Conservation (phyloP, 805 yeast species). For the Suhomyces tanzawaensis region DNA sequence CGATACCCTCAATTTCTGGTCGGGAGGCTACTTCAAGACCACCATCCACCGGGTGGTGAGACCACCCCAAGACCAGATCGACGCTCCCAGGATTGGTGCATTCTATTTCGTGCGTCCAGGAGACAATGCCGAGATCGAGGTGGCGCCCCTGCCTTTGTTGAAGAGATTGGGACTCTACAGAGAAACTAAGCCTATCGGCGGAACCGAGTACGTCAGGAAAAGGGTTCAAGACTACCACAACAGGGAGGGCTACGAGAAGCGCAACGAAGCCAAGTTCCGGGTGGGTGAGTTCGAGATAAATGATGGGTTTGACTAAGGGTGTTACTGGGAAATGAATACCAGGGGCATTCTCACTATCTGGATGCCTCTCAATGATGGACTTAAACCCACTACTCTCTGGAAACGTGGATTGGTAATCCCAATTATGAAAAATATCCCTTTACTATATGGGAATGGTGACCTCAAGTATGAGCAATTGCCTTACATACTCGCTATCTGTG, state of each 20-base stretch:
- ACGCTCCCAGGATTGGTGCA: conserved; percentile 31
- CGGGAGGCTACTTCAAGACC: conserved; percentile 35
- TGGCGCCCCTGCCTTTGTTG: conserved; percentile 32
- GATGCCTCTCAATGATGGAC: too few species aligned
- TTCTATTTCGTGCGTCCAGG: conserved; percentile 37
- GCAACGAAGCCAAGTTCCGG: conserved; percentile 23
- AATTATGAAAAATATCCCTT: too few species aligned
- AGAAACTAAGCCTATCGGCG: conserved; percentile 21
- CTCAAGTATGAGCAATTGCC: too few species aligned
- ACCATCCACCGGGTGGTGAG: conserved; percentile 35
- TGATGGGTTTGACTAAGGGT: conserved; percentile 29
- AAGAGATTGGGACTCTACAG: conserved; percentile 28
- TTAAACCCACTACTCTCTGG: too few species aligned
- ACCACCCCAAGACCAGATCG: conserved; percentile 33
- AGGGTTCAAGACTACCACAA: conserved; percentile 30
- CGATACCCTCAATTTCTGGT: conserved; percentile 34
- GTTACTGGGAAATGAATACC: conserved; percentile 1
- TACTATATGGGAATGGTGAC: too few species aligned
- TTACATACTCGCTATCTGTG: too few species aligned
- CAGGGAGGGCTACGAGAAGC: conserved; percentile 18
- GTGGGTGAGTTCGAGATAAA: conserved; percentile 27
- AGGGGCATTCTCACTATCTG: too few species aligned
- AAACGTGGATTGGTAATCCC: too few species aligned
- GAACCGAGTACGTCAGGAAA: conserved; percentile 29
- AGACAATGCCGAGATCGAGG: conserved; percentile 24